These are phyloP conservation scores for Pseudogymnoascus sp. DNA, from an alignment of 2,329 filamentous ascomycete species.

Conservation along the genomic window DNA sequence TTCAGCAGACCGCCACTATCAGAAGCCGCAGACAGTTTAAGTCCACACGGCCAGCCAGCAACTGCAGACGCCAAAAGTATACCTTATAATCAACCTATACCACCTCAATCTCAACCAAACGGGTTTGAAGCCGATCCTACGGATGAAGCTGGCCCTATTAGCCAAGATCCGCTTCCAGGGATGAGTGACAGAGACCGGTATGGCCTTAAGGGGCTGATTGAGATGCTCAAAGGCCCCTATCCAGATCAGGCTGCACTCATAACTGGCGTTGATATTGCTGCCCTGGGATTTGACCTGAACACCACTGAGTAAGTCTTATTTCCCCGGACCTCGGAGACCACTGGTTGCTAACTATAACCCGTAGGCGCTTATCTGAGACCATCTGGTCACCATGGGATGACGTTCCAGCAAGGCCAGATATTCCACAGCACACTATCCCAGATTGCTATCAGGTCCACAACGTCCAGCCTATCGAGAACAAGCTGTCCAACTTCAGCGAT, in stretches of 20 bases:
- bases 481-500: constrained; percentile 58
- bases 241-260: constrained; percentile 54
- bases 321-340: background rate
- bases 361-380: constrained; percentile 43
- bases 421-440: constrained; percentile 49
- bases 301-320: constrained; percentile 44
- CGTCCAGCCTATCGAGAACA: constrained; percentile 55
- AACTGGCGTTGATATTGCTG: constrained; percentile 48
- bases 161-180: constrained; percentile 49
- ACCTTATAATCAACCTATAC: background rate
- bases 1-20: background rate
- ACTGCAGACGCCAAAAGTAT: background rate
- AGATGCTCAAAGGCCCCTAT: constrained; percentile 54
- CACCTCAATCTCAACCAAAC: background rate
- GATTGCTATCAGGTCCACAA: constrained; percentile 62
- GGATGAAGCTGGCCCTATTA: constrained; percentile 28
- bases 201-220: constrained; percentile 52
- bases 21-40: background rate
- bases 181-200: constrained; percentile 56
- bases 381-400: constrained; percentile 55
- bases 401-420: constrained; percentile 45
- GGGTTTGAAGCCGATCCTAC: background rate
- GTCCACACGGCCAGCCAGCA: background rate
- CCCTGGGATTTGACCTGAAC: constrained; percentile 48
- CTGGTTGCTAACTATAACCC: constrained; percentile 13